phyloP scores from a whole-genome alignment of 176 grass and related monocot genomes.

The Rhynchospora breviuscula region DNA sequence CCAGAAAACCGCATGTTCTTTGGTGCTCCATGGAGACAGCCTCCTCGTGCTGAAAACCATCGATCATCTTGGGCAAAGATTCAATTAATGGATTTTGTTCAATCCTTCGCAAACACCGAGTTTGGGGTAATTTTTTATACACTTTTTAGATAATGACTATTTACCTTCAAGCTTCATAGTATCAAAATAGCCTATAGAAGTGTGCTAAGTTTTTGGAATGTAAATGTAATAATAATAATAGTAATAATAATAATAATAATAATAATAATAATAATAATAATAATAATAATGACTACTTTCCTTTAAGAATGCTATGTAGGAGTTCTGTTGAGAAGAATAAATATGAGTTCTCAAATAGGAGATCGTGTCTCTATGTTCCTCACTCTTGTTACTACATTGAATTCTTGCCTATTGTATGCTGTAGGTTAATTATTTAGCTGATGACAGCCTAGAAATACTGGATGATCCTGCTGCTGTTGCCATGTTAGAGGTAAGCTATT shows the following conservation, averaged over 20 bases:
- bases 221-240: neutral
- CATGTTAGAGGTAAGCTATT: constrained; percentile 64
- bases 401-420: constrained; percentile 6
- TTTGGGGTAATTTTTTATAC: constrained; percentile 64
- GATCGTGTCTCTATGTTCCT: neutral
- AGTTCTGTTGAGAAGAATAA: neutral
- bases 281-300: too few species aligned
- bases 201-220: neutral
- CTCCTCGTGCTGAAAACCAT: constrained; percentile 43
- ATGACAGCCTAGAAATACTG: constrained; percentile 87
- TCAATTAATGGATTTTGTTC: constrained; percentile 93
- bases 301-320: neutral
- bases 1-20: constrained; percentile 60
- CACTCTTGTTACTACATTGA: neutral
- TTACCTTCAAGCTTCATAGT: neutral
- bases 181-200: neutral
- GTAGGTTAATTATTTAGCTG: constrained; percentile 88
- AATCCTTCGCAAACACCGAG: constrained; percentile 73
- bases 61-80: constrained; percentile 69
- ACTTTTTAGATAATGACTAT: neutral
- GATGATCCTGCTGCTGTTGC: constrained; percentile 77
- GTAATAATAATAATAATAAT: too few species aligned
- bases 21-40: constrained; percentile 84
- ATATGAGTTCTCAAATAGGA: constrained; percentile 13
- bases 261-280: neutral